These are phyloP conservation scores for Iris macrosiphon DNA, from an alignment of 106 monocot genomes.

Conservation along the genomic window DNA sequence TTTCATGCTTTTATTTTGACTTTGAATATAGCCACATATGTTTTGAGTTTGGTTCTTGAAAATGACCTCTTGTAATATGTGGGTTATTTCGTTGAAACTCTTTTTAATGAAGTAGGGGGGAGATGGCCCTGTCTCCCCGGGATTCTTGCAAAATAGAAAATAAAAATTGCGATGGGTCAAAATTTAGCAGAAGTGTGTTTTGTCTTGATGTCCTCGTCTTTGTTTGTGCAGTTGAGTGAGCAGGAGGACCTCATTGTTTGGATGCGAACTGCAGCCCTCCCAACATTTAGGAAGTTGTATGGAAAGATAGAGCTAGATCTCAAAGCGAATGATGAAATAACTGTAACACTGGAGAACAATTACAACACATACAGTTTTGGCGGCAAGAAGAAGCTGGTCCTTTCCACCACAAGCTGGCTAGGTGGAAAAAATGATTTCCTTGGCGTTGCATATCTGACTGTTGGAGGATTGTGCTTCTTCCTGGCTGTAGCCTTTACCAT, in stretches of 20 bases:
- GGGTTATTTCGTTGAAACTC: no score
- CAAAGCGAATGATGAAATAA: constrained; percentile 30
- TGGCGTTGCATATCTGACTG: constrained; percentile 38
- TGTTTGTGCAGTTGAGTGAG: constrained; percentile 28
- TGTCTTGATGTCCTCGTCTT: background rate
- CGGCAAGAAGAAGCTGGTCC: constrained; percentile 47
- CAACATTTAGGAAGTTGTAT: constrained; percentile 50
- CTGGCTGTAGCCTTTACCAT: constrained; percentile 37
- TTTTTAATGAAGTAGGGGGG: no score
- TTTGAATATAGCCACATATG: no score
- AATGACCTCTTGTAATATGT: no score
- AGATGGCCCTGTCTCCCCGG: no score
- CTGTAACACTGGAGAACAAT: constrained; percentile 30
- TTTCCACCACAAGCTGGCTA: constrained; percentile 45
- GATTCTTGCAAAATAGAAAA: no score
- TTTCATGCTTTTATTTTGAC: no score
- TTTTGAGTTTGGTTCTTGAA: no score
- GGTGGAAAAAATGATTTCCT: constrained; percentile 59
- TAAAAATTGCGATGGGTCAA: no score
- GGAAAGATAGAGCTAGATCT: constrained; percentile 44
- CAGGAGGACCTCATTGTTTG: constrained; percentile 60
- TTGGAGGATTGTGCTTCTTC: constrained; percentile 43
- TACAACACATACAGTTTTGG: constrained; percentile 47
- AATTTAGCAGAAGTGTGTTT: no score
- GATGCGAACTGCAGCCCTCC: constrained; percentile 55